Base-by-base conservation (phyloP, 805 yeast genomes). In the Ogataea pilisensis region DNA sequence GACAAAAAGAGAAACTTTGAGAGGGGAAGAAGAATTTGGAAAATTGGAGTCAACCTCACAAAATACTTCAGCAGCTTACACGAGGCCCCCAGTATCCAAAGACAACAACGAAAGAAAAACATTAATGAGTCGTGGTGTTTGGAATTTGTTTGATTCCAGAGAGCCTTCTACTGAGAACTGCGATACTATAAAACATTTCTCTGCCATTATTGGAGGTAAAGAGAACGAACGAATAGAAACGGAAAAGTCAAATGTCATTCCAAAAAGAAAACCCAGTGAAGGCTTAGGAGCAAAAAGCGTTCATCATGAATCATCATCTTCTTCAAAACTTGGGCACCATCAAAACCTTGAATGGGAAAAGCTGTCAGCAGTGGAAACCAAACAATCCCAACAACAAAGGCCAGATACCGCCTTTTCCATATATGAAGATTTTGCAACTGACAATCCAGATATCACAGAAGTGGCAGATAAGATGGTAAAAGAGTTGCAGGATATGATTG, bases 391-490 rank as follows among this genome's bases (percentile, higher is more conserved):
- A n/a, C n/a, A n/a, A n/a, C n/a, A n/a, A n/a, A n/a, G n/a, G n/a
- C 21, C 25, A 13, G 25, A 34, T 17, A 29, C 13, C 16, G 14
- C 26, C 7, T 22, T 21, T 13, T 13, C 39, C 3, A 26, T 49
- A 9, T 49, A 43, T 35, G 45, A 40, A 8, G 44, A 31, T 25
- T 49, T 41, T 37, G 49, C 49, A 4, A 16, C 9, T 5, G 33
- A 37, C 28, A 46, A 49, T 38, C 40, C 46, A 19, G 44, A 42
- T 5, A 43, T 49, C 18, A 30, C 43, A 20, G 37, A 27, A 19
- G 48, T 49, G 31, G 54, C 54, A 5, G 34, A 36, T 12, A 22
- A 35, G 4, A 33, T 49, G 35, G 43, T 32, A 11, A 26, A 22
- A n/a, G 48, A 45, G 18, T 36, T 48, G 6, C 43, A 46, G 34